Evolutionary conservation across 75 land plant species (phyloP).

Genomic region (Isoetes taiwanensis): DNA sequence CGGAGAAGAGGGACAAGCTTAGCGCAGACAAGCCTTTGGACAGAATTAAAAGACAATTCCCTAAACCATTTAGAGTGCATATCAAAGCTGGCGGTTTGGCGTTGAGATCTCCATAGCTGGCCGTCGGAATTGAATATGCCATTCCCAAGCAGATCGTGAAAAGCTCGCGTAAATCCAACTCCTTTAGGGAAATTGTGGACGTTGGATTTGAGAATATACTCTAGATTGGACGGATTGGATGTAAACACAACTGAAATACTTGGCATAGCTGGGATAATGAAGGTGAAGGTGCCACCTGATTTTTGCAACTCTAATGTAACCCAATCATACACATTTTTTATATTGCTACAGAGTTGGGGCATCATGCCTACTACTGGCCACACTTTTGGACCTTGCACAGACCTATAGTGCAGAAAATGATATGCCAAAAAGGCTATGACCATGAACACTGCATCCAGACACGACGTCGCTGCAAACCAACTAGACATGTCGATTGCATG

Average conservation of each 20-base stretch:
- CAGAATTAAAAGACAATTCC: not conserved
- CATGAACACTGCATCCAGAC: too few species aligned
- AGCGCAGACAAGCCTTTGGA: not conserved
- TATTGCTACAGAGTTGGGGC: slow-evolving; percentile 48
- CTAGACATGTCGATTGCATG: too few species aligned
- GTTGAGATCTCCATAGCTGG: slow-evolving; percentile 43
- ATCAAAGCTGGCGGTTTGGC: slow-evolving; percentile 51
- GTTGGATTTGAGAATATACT: slow-evolving; percentile 47
- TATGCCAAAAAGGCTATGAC: too few species aligned
- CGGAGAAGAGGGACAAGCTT: not conserved
- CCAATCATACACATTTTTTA: slow-evolving; percentile 65
- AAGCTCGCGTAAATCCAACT: slow-evolving; percentile 34
- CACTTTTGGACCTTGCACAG: too few species aligned
- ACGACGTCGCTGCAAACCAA: too few species aligned
- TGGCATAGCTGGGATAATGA: too few species aligned
- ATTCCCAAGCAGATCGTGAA: slow-evolving; percentile 57
- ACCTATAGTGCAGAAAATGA: too few species aligned
- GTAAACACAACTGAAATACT: too few species aligned
- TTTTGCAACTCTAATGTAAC: slow-evolving; percentile 27
- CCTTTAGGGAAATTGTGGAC: slow-evolving; percentile 73
- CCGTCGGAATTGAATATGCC: slow-evolving; percentile 78
- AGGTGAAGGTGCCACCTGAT: slow-evolving; percentile 50
- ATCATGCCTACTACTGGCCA: slow-evolving; percentile 83
- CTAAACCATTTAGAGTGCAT: slow-evolving; percentile 31
- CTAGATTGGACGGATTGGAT: slow-evolving; percentile 54